Evolutionary conservation across 1,139 yeast species (phyloP), one percentile per base, ranked within the genome.

Genomic region (Taphrina sp.): DNA sequence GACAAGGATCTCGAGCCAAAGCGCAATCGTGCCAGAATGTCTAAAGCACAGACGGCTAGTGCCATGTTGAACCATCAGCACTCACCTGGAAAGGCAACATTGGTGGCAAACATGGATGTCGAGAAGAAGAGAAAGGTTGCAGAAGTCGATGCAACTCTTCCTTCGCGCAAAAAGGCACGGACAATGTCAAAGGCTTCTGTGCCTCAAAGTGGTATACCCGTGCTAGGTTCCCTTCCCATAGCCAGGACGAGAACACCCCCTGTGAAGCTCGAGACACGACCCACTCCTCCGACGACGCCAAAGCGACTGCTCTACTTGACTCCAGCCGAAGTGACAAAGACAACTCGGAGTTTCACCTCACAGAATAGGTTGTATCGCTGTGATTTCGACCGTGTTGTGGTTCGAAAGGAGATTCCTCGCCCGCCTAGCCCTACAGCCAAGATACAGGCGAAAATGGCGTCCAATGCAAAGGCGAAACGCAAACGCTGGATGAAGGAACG

Each of bases 341-440:
- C 56, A 12, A 56, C 58, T 10, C 44, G 58, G 5, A 31, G 26
- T 10, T 45, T 45, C 38, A 56, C 58, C 12, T 42, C 45, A 16
- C 58, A 49, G 31, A 56, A 56, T 20, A 33, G 58, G 19, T 22
- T 56, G 22, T 56, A 56, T 36, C 38, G 58, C 16, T 56, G 58
- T 19, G 58, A 56, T 24, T 56, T 56, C 23, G 56, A 56, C 23
- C 55, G 58, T 19, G 56, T 56, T 26, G 52, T 56, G 14, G 52
- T 56, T 7, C 44, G 39, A 17, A 56, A 51, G 34, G 56, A 56
- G 24, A 41, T 44, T 14, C 46, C 36, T 3, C 55, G 58, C 3
- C 58, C 58, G 7, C 52, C 58, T 26, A 45, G 53, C 16, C 58
- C 58, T 3, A 52, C 55, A 10, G 56, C 58, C 16, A 56, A 56